A percentile compares a stretch with the other conserved stretches of the same genome.
Conservation (phyloP, 2,329 filamentous ascomycete species). For the Ophiostoma ulmi region DNA sequence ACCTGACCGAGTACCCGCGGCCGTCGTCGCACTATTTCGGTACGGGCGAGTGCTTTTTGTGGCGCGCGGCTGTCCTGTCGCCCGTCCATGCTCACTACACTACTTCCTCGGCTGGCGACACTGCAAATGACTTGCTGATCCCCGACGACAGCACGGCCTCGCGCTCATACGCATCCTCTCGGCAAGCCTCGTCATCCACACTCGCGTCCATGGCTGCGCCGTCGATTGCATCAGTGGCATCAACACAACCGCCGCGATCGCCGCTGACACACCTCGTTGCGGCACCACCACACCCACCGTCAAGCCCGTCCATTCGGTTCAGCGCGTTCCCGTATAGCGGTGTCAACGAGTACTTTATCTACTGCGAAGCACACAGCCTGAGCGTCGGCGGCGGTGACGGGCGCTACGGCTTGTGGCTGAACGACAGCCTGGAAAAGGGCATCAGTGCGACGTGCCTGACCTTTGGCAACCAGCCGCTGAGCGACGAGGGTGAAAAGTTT, state of each 20-base stretch:
- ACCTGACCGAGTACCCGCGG: slow-evolving; percentile 82
- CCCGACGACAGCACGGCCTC: not conserved
- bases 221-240: not conserved
- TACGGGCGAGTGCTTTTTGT: slow-evolving; percentile 92
- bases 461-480: slow-evolving; percentile 90
- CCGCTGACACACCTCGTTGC: not conserved
- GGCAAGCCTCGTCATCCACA: slow-evolving; percentile 24
- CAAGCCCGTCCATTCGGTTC: slow-evolving; percentile 77
- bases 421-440: slow-evolving; percentile 76
- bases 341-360: slow-evolving; percentile 93
- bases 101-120: slow-evolving; percentile 1
- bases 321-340: slow-evolving; percentile 96
- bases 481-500: slow-evolving; percentile 89
- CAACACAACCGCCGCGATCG: slow-evolving; percentile 23
- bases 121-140: no score
- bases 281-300: slow-evolving; percentile 38
- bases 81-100: slow-evolving; percentile 55
- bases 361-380: slow-evolving; percentile 79
- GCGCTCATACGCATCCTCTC: not conserved
- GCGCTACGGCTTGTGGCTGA: slow-evolving; percentile 88
- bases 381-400: slow-evolving; percentile 85
- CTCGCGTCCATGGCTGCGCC: slow-evolving; percentile 40
- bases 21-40: slow-evolving; percentile 83
- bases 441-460: slow-evolving; percentile 81
- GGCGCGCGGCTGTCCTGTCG: slow-evolving; percentile 68